Evolutionary conservation across 2,329 filamentous ascomycete genomes (phyloP).

Genomic region (Setomelanomma holmii): DNA sequence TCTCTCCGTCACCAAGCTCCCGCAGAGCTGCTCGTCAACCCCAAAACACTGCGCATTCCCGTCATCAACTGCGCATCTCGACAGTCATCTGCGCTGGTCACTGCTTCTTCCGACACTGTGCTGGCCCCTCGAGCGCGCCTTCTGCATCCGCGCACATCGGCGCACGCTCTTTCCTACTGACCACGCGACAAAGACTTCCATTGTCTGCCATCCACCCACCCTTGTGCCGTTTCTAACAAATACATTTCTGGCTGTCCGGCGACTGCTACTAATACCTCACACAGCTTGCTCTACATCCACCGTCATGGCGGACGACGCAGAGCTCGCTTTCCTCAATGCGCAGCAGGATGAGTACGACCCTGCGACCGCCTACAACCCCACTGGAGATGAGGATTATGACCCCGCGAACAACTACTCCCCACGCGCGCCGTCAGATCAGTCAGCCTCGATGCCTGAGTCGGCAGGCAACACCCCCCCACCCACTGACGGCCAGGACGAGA

Average conservation of each 20-base stretch:
- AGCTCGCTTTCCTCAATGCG: slow-evolving; percentile 61
- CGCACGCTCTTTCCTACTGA: slow-evolving; percentile 13
- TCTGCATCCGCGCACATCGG: slow-evolving; percentile 12
- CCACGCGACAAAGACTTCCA: slow-evolving; percentile 34
- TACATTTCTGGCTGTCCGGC: slow-evolving; percentile 11
- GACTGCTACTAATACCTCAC: slow-evolving; percentile 16
- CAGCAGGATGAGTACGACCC: slow-evolving; percentile 55
- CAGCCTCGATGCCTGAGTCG: slow-evolving; percentile 38
- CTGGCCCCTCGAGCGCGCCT: slow-evolving; percentile 4
- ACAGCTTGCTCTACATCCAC: slow-evolving; percentile 9
- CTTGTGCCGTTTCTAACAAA: slow-evolving; percentile 16
- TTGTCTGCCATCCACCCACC: slow-evolving; percentile 21
- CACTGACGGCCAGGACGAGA: slow-evolving; percentile 26
- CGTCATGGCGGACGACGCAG: slow-evolving; percentile 60
- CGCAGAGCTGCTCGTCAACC: slow-evolving; percentile 14
- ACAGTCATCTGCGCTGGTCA: background rate
- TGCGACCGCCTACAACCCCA: slow-evolving; percentile 46
- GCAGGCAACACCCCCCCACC: slow-evolving; percentile 34
- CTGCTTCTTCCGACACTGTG: slow-evolving; percentile 4
- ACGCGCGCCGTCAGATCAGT: slow-evolving; percentile 30
- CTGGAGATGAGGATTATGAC: slow-evolving; percentile 52
- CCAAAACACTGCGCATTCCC: slow-evolving; percentile 20
- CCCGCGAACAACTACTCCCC: slow-evolving; percentile 36
- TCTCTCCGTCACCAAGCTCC: slow-evolving; percentile 7
- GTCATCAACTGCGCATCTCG: slow-evolving; percentile 15